phyloP scores from a whole-genome alignment of 768 basidiomycete genomes.

The Tricholomella constricta region DNA sequence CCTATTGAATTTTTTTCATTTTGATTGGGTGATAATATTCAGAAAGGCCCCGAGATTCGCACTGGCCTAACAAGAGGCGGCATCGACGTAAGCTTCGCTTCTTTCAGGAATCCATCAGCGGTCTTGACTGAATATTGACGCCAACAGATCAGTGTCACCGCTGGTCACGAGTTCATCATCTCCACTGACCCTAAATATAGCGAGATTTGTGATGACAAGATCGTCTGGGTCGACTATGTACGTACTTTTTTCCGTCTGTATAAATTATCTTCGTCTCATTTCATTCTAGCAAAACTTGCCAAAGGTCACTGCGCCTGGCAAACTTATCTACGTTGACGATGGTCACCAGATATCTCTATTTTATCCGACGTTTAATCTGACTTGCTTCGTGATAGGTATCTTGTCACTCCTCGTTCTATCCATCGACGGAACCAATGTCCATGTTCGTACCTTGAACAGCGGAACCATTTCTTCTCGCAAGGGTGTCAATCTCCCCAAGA shows the following conservation, averaged over 20 bases:
- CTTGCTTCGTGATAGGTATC: conserved; percentile 52
- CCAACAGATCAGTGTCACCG: conserved; percentile 74
- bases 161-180: conserved; percentile 93
- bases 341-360: conserved; percentile 44
- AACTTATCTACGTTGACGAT: conserved; percentile 97
- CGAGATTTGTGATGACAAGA: conserved; percentile 78
- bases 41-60: conserved; percentile 99
- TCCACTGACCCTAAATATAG: conserved; percentile 82
- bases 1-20: conserved; percentile 4
- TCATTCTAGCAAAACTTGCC: conserved; percentile 75
- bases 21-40: conserved; percentile 15
- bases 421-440: conserved; percentile 79
- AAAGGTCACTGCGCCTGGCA: conserved; percentile 96
- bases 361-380: background rate
- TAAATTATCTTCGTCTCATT: background rate
- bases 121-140: background rate
- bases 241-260: conserved; percentile 29
- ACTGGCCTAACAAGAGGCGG: conserved; percentile 90
- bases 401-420: conserved; percentile 90
- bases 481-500: conserved; percentile 99
- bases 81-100: conserved; percentile 67
- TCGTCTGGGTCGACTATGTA: conserved; percentile 94
- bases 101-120: background rate
- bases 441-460: conserved; percentile 87
- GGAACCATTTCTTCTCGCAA: conserved; percentile 94